These are phyloP conservation scores for Arthrobotrys sinensis DNA, from an alignment of 2,329 filamentous ascomycete genomes.

Conservation along the genomic window DNA sequence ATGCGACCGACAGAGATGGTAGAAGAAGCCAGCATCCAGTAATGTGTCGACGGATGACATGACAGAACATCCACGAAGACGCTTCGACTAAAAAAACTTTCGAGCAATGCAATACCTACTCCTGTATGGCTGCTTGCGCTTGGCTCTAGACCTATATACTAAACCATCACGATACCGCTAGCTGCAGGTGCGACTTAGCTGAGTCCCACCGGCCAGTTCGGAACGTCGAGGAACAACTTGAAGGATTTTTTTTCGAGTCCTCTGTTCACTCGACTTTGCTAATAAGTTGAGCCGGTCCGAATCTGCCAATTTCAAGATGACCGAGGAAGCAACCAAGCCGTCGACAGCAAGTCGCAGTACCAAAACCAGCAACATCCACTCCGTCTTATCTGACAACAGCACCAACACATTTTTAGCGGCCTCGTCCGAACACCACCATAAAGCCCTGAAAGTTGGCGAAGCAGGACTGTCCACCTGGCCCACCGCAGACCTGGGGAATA, in stretches of 20 bases:
- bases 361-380: slow-evolving; percentile 53
- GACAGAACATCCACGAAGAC: slow-evolving; percentile 55
- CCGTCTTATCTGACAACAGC: slow-evolving; percentile 55
- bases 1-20: slow-evolving; percentile 59
- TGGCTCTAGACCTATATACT: slow-evolving; percentile 57
- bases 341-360: slow-evolving; percentile 52
- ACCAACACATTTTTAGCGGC: slow-evolving; percentile 55
- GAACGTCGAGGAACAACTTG: slow-evolving; percentile 48
- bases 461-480: slow-evolving; percentile 13
- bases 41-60: slow-evolving; percentile 59
- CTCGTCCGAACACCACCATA: slow-evolving; percentile 32
- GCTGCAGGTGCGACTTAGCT: slow-evolving; percentile 39
- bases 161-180: slow-evolving; percentile 56
- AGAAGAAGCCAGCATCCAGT: slow-evolving; percentile 43
- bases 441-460: slow-evolving; percentile 48
- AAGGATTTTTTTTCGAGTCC: slow-evolving; percentile 7
- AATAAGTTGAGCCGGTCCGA: slow-evolving; percentile 58
- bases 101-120: slow-evolving; percentile 59
- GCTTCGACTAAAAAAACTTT: slow-evolving; percentile 44
- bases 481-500: slow-evolving; percentile 41
- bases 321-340: slow-evolving; percentile 56
- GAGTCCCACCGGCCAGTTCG: slow-evolving; percentile 56
- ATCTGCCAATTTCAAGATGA: slow-evolving; percentile 48
- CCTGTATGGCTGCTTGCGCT: slow-evolving; percentile 46
- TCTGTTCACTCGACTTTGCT: slow-evolving; percentile 46